Evolutionary conservation across 495 filamentous ascomycete species (phyloP).

Genomic region (Polyplosphaeria fusca): DNA sequence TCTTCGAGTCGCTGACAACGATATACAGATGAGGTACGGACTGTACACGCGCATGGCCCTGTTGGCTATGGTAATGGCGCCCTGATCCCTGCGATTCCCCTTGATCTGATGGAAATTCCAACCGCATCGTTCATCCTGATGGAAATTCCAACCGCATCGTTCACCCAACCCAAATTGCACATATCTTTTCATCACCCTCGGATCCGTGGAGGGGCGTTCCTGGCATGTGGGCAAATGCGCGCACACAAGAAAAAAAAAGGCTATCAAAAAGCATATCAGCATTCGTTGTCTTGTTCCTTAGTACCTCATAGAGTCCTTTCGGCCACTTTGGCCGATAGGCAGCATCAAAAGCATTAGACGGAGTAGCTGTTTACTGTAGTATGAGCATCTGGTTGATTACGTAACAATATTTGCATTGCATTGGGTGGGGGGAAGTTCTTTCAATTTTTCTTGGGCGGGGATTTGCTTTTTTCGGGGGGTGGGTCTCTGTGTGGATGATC

Average conservation of each 20-base stretch:
- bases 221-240: too few species aligned
- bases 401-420: constrained; percentile 19
- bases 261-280: constrained; percentile 3
- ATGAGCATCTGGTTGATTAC: not conserved
- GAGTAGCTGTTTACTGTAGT: constrained; percentile 1
- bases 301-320: constrained; percentile 10
- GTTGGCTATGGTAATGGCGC: constrained; percentile 84
- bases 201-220: too few species aligned
- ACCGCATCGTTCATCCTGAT: not conserved
- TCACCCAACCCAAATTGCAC: too few species aligned
- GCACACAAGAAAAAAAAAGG: too few species aligned
- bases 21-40: constrained; percentile 91
- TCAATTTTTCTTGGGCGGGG: constrained; percentile 21
- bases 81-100: too few species aligned
- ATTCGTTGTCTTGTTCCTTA: constrained; percentile 6
- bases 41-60: constrained; percentile 97
- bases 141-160: constrained; percentile 1
- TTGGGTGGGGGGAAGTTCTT: constrained; percentile 30
- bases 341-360: constrained; percentile 16
- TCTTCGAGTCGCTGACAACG: constrained; percentile 41
- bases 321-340: not conserved
- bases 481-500: not conserved
- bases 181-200: too few species aligned
- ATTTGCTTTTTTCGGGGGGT: constrained; percentile 1
- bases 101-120: not conserved